These are phyloP conservation scores for Fraxinus baroniana DNA, from an alignment of 305 asterid genomes.

Conservation along the genomic window DNA sequence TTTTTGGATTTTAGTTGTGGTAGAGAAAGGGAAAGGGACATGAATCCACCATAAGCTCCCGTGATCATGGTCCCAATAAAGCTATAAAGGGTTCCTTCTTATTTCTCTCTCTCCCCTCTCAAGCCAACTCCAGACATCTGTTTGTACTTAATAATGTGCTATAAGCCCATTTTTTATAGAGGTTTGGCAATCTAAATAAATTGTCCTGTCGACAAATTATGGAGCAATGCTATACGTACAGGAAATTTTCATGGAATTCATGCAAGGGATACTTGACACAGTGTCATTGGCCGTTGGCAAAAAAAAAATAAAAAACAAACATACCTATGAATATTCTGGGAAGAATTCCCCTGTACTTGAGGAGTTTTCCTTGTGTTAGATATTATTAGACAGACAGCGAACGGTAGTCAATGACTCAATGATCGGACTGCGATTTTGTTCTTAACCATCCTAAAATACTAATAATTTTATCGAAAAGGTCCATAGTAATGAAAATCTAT, in stretches of 20 bases:
- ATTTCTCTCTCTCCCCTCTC: background rate
- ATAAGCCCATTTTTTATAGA: background rate
- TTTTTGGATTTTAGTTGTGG: conserved; percentile 14
- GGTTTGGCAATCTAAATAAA: background rate
- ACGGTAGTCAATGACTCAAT: background rate
- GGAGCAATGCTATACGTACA: too few species aligned
- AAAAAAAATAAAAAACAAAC: too few species aligned
- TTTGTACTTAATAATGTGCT: too few species aligned
- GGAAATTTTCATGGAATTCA: too few species aligned
- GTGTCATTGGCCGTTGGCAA: too few species aligned
- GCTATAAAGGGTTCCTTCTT: background rate
- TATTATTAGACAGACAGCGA: background rate
- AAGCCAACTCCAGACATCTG: background rate
- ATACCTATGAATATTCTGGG: too few species aligned
- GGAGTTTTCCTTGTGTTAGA: too few species aligned
- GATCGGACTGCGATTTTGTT: background rate
- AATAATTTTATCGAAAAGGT: too few species aligned
- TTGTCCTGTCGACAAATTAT: background rate
- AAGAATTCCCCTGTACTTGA: too few species aligned
- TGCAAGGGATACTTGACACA: too few species aligned
- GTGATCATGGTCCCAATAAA: conserved; percentile 45
- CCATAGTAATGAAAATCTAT: background rate
- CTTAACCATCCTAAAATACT: background rate
- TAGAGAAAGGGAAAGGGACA: conserved; percentile 17
- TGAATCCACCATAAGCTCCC: conserved; percentile 38